These are phyloP conservation scores for Globisporangium takayamanum DNA, from an alignment of 352 stramenopile species.

Conservation along the genomic window DNA sequence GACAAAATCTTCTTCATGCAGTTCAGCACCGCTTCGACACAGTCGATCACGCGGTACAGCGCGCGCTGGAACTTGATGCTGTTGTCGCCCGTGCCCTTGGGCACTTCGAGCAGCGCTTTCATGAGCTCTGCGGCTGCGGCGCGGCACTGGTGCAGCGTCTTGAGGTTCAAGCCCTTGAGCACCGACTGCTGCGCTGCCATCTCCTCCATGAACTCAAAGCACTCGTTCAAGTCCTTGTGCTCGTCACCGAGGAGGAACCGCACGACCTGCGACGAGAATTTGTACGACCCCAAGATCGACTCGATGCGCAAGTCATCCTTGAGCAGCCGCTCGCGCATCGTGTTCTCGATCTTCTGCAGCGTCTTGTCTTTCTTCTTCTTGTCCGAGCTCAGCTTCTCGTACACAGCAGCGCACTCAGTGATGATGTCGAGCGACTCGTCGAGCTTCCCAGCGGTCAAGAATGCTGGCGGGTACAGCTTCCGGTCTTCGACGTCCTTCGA, in stretches of 20 bases:
- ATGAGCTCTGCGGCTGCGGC: conserved; percentile 67
- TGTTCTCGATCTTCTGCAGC: conserved; percentile 82
- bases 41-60: conserved; percentile 83
- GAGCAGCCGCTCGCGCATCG: conserved; percentile 75
- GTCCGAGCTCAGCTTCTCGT: conserved; percentile 78
- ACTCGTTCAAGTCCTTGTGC: conserved; percentile 78
- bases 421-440: conserved; percentile 86
- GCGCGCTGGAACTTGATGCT: conserved; percentile 86
- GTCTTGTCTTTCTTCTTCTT: conserved; percentile 89
- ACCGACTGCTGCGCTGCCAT: conserved; percentile 65
- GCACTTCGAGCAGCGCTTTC: conserved; percentile 82
- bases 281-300: conserved; percentile 79
- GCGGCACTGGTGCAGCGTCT: conserved; percentile 68
- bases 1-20: conserved; percentile 79
- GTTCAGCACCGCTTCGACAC: conserved; percentile 70
- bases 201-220: conserved; percentile 85
- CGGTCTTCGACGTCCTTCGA: conserved; percentile 64
- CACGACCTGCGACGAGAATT: conserved; percentile 82
- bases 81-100: conserved; percentile 59
- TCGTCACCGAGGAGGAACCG: conserved; percentile 76
- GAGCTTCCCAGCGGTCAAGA: conserved; percentile 81
- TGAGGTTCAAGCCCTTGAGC: conserved; percentile 81
- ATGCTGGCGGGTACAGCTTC: conserved; percentile 81
- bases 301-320: conserved; percentile 84
- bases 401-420: conserved; percentile 65